Evolutionary conservation across 768 basidiomycete species (phyloP), one percentile per base, ranked within the genome.

Genomic region (Boletus tomentosulus): DNA sequence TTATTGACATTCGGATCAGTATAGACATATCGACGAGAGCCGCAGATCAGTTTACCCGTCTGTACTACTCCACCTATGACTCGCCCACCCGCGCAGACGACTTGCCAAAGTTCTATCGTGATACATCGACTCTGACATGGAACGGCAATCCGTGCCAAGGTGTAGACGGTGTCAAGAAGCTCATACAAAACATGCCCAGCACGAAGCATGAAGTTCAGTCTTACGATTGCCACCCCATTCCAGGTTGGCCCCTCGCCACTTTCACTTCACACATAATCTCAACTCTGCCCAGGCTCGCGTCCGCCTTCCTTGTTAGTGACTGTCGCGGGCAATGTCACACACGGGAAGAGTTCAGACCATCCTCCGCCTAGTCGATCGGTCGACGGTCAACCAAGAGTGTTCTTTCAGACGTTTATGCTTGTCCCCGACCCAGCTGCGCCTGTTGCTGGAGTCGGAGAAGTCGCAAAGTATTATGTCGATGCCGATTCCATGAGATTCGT

Each of bases 161-260:
- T 4, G 68, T 76, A 6, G 86, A 85, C 22, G 88, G 86, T 3
- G 74, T 92, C 44, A 78, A 77, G 51, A 76, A 82, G 53, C 77
- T 92, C 41, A 76, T 90, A 24, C 71, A 79, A 58, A 81, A 80
- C 49, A 90, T 90, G 84, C 89, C 89, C 2, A 73, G 74, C 19
- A 89, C 90, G 27, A 88, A 84, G 59, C 91, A 93, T 61, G 92
- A 93, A 54, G 78, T 93, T 19, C 86, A 89, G 66, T 90, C 88
- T 16, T 91, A 90, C 58, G 92, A 93, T 66, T 93, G 92, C 61
- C 91, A 93, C 67, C 87, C 92, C 34, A 90, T 93, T 55, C 87
- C 89, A 70, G 89, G 91, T 87, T 51, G 50, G 71, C 64, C 42
- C 45, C 27, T 55, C 48, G 25, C 46, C 27, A 38, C 19, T 41